Evolutionary conservation across 2,329 filamentous ascomycete genomes (phyloP).

Genomic region (Cercospora canescens): DNA sequence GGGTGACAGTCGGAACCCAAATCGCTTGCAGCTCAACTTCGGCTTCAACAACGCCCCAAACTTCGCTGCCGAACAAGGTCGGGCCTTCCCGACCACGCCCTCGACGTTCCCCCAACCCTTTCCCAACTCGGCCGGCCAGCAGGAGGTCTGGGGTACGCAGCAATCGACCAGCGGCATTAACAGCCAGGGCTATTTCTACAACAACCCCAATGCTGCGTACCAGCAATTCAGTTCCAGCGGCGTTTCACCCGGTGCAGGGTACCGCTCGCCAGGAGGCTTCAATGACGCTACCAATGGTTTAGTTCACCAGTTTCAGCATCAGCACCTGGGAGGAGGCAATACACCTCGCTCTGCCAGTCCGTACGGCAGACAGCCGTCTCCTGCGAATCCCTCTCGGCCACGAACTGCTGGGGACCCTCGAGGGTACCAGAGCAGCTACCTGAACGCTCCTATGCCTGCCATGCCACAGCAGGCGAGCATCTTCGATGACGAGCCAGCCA

Average conservation of each 20-base stretch:
- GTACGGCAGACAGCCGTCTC: conserved; percentile 69
- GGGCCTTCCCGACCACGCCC: conserved; percentile 68
- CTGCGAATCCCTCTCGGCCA: conserved; percentile 66
- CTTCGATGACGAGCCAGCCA: conserved; percentile 69
- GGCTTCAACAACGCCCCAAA: conserved; percentile 48
- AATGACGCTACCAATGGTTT: conserved; percentile 89
- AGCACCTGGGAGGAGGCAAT: conserved; percentile 72
- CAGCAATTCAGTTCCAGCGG: conserved; percentile 47
- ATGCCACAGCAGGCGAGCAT: conserved; percentile 41
- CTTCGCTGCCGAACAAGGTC: conserved; percentile 46
- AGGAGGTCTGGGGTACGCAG: conserved; percentile 60
- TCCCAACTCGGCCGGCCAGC: conserved; percentile 59
- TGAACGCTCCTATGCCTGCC: conserved; percentile 63
- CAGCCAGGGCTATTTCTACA: conserved; percentile 53
- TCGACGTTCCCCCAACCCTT: conserved; percentile 94
- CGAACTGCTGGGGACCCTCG: conserved; percentile 74
- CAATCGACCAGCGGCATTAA: conserved; percentile 42
- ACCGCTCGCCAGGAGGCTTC: conserved; percentile 60
- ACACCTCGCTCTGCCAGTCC: conserved; percentile 65
- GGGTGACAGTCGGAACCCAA: conserved; percentile 36
- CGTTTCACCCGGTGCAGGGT: conserved; percentile 52
- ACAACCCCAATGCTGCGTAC: conserved; percentile 45
- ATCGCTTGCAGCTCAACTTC: conserved; percentile 55
- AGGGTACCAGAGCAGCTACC: conserved; percentile 64
- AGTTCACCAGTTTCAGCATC: conserved; percentile 94